Conservation (phyloP, 179 eudicot species). For the Spinacia oleracea region DNA sequence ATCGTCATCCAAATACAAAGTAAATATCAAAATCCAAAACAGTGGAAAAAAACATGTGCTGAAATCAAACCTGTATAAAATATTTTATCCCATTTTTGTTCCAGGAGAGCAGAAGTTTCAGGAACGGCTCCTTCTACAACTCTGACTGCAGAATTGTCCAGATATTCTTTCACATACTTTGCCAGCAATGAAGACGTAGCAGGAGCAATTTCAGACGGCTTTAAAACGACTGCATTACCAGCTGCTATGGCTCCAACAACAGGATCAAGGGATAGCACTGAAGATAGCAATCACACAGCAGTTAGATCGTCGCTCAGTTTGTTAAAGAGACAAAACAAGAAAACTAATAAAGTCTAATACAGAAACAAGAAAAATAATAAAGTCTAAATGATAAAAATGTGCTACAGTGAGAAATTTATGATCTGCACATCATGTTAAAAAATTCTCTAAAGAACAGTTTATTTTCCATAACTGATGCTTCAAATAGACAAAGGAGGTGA, state of each 20-base stretch:
- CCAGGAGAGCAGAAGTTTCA: conserved; percentile 74
- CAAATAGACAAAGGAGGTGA: conserved; percentile 1
- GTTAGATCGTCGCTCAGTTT: conserved; percentile 8
- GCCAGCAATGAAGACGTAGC: conserved; percentile 65
- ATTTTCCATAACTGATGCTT: not conserved
- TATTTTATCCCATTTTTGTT: conserved; percentile 91
- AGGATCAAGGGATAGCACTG: conserved; percentile 85
- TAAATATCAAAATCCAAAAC: not conserved
- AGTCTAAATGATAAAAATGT: not conserved
- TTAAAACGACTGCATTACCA: conserved; percentile 79
- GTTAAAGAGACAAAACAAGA: not conserved
- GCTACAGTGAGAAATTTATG: not conserved
- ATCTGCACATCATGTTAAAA: not conserved
- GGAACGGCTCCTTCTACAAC: conserved; percentile 75
- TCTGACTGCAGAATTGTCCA: conserved; percentile 69
- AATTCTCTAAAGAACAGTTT: no score
- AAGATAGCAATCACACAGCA: conserved; percentile 8
- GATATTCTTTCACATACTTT: conserved; percentile 53
- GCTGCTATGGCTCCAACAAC: conserved; percentile 90
- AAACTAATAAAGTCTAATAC: not conserved
- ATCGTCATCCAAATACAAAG: not conserved
- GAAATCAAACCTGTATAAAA: conserved; percentile 68
- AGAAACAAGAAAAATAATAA: not conserved
- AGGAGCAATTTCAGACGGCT: conserved; percentile 85
- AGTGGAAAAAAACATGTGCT: not conserved